Percentiles rank a stretch among this genome's conserved stretches.
phyloP scores from a whole-genome alignment of 1,139 yeast genomes.

The Yamadazyma friedrichii region DNA sequence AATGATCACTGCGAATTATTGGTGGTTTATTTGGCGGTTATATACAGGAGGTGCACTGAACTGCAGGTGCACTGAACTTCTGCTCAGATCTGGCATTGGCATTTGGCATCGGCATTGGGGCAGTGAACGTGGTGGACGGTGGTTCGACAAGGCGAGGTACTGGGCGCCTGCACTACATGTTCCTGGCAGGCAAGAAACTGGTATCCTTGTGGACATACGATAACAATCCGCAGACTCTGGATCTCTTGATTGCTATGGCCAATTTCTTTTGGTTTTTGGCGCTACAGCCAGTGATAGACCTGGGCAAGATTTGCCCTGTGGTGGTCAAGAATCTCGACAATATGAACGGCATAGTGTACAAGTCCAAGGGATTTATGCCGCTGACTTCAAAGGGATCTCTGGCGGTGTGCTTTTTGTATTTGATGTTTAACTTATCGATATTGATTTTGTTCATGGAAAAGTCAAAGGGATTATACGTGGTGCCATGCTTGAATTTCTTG shows the following conservation, averaged over 20 bases:
- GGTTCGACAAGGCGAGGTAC: too few relatives aligned
- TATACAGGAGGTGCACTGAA: slow-evolving; percentile 1
- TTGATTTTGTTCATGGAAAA: slow-evolving; percentile 56
- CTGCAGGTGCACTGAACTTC: background rate
- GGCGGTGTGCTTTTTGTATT: slow-evolving; percentile 16
- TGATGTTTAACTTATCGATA: slow-evolving; percentile 31
- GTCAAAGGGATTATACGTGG: slow-evolving; percentile 72
- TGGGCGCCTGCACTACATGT: slow-evolving; percentile 6
- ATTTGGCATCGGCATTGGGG: too few relatives aligned
- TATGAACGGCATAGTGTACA: slow-evolving; percentile 64
- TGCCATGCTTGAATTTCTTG: slow-evolving; percentile 40
- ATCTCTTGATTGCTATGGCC: slow-evolving; percentile 66
- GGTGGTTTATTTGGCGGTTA: background rate
- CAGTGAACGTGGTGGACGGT: too few relatives aligned
- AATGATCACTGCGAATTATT: slow-evolving; percentile 3
- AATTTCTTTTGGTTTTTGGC: slow-evolving; percentile 61
- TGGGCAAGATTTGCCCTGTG: slow-evolving; percentile 67
- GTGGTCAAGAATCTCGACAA: slow-evolving; percentile 57
- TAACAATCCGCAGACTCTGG: slow-evolving; percentile 66
- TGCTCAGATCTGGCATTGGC: too few relatives aligned
- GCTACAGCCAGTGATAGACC: slow-evolving; percentile 66
- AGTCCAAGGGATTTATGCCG: slow-evolving; percentile 62
- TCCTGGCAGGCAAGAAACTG: slow-evolving; percentile 40
- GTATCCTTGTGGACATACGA: slow-evolving; percentile 61
- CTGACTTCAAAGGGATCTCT: slow-evolving; percentile 48